A percentile compares a stretch with the other conserved stretches of the same genome.
Conservation (phyloP, 768 basidiomycete species). For the Amanita pseudoporphyria region DNA sequence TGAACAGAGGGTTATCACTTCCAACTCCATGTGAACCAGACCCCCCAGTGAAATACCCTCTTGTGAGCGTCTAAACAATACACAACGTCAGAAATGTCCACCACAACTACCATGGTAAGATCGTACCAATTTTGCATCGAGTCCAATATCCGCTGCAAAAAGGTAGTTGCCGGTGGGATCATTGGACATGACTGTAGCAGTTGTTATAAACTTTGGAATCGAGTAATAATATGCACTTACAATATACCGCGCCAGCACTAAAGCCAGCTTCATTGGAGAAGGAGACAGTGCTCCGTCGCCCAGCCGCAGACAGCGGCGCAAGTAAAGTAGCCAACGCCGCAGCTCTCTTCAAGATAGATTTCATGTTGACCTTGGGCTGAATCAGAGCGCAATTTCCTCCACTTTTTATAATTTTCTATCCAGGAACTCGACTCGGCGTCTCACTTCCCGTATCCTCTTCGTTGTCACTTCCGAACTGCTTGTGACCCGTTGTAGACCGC, state of each 20-base stretch:
- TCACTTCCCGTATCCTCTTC: too few relatives aligned
- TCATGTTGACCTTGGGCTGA: neutral
- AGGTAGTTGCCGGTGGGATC: conserved; percentile 30
- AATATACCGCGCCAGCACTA: neutral
- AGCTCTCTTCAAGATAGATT: neutral
- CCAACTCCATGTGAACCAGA: conserved; percentile 6
- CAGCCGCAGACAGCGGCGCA: neutral
- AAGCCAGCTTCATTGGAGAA: neutral
- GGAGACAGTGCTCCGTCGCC: neutral
- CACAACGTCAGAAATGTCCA: too few relatives aligned
- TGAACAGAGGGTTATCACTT: conserved; percentile 27
- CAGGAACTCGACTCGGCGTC: too few relatives aligned
- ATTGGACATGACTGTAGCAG: conserved; percentile 37
- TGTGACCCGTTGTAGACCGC: too few relatives aligned
- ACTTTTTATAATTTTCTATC: too few relatives aligned
- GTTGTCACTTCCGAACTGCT: too few relatives aligned
- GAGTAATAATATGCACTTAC: neutral
- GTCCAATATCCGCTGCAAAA: neutral
- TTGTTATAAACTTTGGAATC: too few relatives aligned
- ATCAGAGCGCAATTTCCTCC: too few relatives aligned
- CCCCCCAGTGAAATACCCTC: too few relatives aligned
- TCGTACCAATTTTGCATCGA: conserved; percentile 7
- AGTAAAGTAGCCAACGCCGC: neutral
- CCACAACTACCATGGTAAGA: conserved; percentile 11
- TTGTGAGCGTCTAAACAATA: too few relatives aligned